Evolutionary conservation across 2,329 filamentous ascomycete genomes (phyloP).

Genomic region (Simplicillium aogashimaense): DNA sequence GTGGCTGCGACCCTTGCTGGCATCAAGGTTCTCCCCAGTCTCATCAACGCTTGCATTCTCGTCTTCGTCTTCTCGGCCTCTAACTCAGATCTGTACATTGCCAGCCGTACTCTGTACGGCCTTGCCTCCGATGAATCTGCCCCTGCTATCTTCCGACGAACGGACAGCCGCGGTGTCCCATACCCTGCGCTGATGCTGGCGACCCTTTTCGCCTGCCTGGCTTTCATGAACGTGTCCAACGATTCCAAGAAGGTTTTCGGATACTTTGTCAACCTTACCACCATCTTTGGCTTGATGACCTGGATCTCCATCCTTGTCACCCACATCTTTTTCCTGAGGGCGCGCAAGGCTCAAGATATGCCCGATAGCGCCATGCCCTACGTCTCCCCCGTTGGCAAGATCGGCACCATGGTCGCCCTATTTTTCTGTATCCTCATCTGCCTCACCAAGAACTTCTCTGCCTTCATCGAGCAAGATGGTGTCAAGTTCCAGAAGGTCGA

Average conservation of each 20-base stretch:
- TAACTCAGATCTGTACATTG: constrained; percentile 71
- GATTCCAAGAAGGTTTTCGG: constrained; percentile 47
- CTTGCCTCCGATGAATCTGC: constrained; percentile 64
- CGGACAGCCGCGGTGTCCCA: constrained; percentile 62
- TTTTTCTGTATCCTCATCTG: constrained; percentile 63
- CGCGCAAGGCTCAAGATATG: constrained; percentile 50
- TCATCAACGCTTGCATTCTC: constrained; percentile 66
- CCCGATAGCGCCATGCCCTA: constrained; percentile 48
- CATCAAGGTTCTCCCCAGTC: constrained; percentile 52
- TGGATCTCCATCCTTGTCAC: constrained; percentile 61
- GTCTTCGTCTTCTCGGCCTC: constrained; percentile 69
- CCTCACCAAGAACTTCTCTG: constrained; percentile 73
- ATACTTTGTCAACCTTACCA: constrained; percentile 60
- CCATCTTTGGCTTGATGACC: constrained; percentile 55
- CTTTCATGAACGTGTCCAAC: constrained; percentile 55
- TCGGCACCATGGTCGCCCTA: constrained; percentile 58
- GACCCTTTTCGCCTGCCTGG: constrained; percentile 53
- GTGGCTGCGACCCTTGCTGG: constrained; percentile 58
- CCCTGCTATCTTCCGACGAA: constrained; percentile 60
- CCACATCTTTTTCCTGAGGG: constrained; percentile 57
- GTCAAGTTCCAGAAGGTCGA: constrained; percentile 61
- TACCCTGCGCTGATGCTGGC: constrained; percentile 54
- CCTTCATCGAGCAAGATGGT: constrained; percentile 48
- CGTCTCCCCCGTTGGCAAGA: constrained; percentile 60
- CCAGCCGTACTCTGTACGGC: constrained; percentile 62